Base-by-base conservation (phyloP, 176 grass and related monocot genomes). In the Poa annua region DNA sequence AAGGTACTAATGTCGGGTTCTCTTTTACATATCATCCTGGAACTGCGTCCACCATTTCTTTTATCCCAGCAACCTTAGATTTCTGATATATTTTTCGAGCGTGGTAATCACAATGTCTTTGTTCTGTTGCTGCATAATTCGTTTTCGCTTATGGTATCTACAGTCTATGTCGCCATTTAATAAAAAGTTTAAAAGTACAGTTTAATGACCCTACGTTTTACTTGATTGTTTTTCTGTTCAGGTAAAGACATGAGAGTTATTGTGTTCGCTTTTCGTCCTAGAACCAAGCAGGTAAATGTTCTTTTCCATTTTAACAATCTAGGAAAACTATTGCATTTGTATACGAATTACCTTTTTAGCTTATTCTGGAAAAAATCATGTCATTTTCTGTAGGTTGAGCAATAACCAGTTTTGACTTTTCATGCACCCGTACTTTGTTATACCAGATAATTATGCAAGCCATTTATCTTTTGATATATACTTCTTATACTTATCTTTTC, bases 211-310 rank as follows among this genome's bases (percentile, higher is more conserved):
- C 74, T 86, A 22, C 38, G 8, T 86, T 52, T 80, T 67, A 76
- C 66, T 57, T 81, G 71, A 66, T 52, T 29, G 8, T 81, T 74
- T 74, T 44, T 64, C 68, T 81, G 65, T 76, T 66, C 78, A 98
- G 96, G 96, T 80, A 98, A 98, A 92, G 96, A 98, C 79, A 95
- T 96, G 96, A 91, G 96, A 85, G 80, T 89, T 55, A 86, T 93
- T 57, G 83, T 94, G 56, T 96, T 95, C 1, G 85, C 81, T 78
- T 98, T 98, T 90, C 83, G 69, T 26, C 96, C 89, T 77, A 98
- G 81, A 88, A 91, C 96, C 74, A 93, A 89, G 80, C 96, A 96
- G 91, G 96, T 98, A 11, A 16, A 76, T 45, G 44, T 84, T 75
- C 48, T 84, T 36, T 55, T 55, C 22, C 67, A 51, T 78, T 74